phyloP scores from a whole-genome alignment of 306 rosid species.

The Corylus avellana region DNA sequence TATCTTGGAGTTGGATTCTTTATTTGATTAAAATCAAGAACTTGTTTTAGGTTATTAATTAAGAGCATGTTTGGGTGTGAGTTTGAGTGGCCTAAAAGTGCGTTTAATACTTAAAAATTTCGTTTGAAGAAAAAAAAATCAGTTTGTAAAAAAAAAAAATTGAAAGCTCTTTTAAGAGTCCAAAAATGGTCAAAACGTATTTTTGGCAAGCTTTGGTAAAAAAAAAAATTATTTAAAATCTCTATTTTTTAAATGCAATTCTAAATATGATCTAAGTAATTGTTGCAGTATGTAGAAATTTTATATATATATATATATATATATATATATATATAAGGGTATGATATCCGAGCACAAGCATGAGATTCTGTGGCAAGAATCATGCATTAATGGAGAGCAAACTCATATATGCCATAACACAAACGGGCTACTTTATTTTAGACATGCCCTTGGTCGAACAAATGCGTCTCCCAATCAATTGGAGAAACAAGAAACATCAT shows the following conservation, averaged over 20 bases:
- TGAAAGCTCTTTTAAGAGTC: no score
- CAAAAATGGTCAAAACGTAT: no score
- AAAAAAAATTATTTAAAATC: no score
- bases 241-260: no score
- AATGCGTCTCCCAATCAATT: background rate
- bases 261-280: background rate
- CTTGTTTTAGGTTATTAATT: background rate
- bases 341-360: constrained; percentile 3
- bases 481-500: background rate
- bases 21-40: background rate
- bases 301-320: background rate
- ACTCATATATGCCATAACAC: background rate
- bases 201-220: no score
- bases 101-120: no score
- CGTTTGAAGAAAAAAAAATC: no score
- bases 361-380: constrained; percentile 6
- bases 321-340: background rate
- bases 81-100: no score
- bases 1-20: background rate
- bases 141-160: no score
- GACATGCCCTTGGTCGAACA: background rate
- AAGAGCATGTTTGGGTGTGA: no score
- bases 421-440: background rate
- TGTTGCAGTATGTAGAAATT: background rate
- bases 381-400: background rate